Percentiles rank a stretch among this genome's conserved stretches.
These are phyloP conservation scores for Penicillium sp. DNA, from an alignment of 2,329 filamentous ascomycete species.

Conservation along the genomic window DNA sequence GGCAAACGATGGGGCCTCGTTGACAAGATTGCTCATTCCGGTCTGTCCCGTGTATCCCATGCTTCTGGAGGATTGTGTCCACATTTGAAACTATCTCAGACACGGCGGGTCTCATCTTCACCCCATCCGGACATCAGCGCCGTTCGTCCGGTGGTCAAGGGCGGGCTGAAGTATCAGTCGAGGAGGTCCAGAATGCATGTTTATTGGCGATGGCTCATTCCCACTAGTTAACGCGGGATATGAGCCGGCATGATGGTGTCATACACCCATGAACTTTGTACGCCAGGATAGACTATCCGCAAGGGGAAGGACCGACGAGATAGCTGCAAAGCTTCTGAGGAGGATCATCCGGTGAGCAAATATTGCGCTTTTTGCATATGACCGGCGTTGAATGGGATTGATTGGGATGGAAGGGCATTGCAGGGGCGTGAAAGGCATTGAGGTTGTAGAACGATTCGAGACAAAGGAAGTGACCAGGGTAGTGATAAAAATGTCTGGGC, in stretches of 20 bases:
- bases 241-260: conserved; percentile 18
- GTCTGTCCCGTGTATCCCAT: conserved; percentile 5
- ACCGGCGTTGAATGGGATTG: not conserved
- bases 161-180: conserved; percentile 17
- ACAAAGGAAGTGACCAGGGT: not conserved
- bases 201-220: conserved; percentile 16
- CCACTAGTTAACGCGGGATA: conserved; percentile 13
- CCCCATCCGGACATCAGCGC: conserved; percentile 7
- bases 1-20: conserved; percentile 4
- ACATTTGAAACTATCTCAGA: conserved; percentile 8
- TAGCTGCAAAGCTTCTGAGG: not conserved
- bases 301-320: not conserved
- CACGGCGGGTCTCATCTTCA: conserved; percentile 8
- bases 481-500: not conserved
- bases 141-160: not conserved
- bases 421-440: not conserved
- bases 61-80: not conserved
- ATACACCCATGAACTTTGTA: conserved; percentile 9
- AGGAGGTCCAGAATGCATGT: conserved; percentile 5
- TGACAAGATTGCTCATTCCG: conserved; percentile 13
- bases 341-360: not conserved
- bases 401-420: not conserved
- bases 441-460: not conserved
- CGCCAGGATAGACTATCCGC: conserved; percentile 1
- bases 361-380: not conserved